These are phyloP conservation scores for Piper longum DNA, from an alignment of 164 flowering plant species.

Conservation along the genomic window DNA sequence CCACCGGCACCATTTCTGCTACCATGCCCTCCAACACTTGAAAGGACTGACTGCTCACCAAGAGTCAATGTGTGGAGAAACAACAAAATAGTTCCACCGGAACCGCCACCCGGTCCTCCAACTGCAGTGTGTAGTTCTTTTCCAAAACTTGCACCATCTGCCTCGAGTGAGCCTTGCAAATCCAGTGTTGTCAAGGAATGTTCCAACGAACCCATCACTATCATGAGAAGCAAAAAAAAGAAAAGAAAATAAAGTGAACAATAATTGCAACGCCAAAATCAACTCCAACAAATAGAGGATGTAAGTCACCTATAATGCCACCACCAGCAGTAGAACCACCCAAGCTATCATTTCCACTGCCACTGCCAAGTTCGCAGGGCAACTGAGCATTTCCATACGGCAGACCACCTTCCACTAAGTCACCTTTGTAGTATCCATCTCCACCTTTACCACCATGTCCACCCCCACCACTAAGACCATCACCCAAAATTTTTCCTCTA, in stretches of 20 bases:
- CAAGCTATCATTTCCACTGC: constrained; percentile 66
- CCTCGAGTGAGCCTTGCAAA: constrained; percentile 59
- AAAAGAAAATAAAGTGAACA: not conserved
- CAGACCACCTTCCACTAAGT: constrained; percentile 52
- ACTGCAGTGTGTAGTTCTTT: constrained; percentile 15
- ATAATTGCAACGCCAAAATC: not conserved
- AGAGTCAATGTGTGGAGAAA: constrained; percentile 47
- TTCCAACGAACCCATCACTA: constrained; percentile 95
- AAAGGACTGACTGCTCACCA: constrained; percentile 39
- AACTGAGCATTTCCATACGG: constrained; percentile 75
- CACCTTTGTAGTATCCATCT: constrained; percentile 56
- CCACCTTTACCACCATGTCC: constrained; percentile 99
- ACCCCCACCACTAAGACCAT: constrained; percentile 74
- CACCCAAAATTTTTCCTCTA: constrained; percentile 43
- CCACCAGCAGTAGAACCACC: constrained; percentile 73
- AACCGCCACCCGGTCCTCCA: constrained; percentile 79
- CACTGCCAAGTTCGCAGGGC: constrained; percentile 99
- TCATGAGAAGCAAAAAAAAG: not conserved
- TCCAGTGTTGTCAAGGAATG: constrained; percentile 57
- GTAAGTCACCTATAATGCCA: constrained; percentile 64
- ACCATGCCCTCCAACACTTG: constrained; percentile 77
- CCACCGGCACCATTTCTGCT: constrained; percentile 70
- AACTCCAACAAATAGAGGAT: not conserved
- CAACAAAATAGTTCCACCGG: constrained; percentile 89
- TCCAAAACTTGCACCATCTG: constrained; percentile 73